Base-by-base conservation (phyloP, 768 basidiomycete genomes). In the Tricholoma furcatifolium region DNA sequence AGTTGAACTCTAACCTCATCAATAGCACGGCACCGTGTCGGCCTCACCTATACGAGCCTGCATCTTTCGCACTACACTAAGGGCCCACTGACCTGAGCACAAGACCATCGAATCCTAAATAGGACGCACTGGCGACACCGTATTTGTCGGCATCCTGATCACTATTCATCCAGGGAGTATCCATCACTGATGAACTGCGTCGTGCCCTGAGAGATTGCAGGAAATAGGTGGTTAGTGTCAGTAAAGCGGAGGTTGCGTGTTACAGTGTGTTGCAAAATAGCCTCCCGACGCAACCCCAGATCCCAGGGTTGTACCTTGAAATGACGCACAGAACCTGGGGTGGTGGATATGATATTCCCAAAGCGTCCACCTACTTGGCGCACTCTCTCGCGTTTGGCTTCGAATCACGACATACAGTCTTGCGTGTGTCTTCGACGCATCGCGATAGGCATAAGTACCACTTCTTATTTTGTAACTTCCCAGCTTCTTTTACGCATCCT, bases 51-150 rank as follows among this genome's bases (percentile, higher is more conserved):
- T 23, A 32, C 18, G 10, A n/a, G 8, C 32, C 27, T 20, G 40
- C 38, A 21, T 24, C 10, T 47, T 24, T 18, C 18, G 8, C 12
- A 35, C 14, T 48, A 12, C n/a, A n/a, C n/a, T n/a, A n/a, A n/a
- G 17, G 36, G 30, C 48, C 50, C 51, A 47, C 36, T 52, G 50
- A 56, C 51, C 45, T 42, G 24, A 24, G 8, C 45, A 38, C 40
- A 43, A 38, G 40, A 43, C 35, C 41, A 31, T 14, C 23, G 14
- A 2, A 27, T 27, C 27, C 12, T 6, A 27, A 31, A 39, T 4
- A 10, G 18, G 34, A 21, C 24, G 34, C 32, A 14, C 32, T 31
- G 46, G 30, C 46, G 43, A 50, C 24, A 50, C 40, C 41, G 43
- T 20, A 43, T 14, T 47, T 11, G 18, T 31, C 35, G 48, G 43